phyloP scores from a whole-genome alignment of 352 stramenopile genomes.

The Phytophthora chlamydospora region DNA sequence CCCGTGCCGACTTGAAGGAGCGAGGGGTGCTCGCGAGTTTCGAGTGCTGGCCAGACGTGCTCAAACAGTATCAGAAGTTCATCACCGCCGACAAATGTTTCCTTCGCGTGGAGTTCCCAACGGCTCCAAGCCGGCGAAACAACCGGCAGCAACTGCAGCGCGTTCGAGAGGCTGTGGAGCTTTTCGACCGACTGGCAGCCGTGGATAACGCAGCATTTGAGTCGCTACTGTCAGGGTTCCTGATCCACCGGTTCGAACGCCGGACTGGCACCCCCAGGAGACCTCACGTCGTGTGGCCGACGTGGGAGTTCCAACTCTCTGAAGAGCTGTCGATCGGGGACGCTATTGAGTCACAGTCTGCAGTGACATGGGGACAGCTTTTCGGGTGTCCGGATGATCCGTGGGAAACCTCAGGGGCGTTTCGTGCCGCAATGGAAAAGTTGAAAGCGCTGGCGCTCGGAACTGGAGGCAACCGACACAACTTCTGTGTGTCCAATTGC shows the following conservation, averaged over 20 bases:
- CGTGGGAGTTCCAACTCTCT: not conserved
- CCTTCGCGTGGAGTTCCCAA: conserved; percentile 1
- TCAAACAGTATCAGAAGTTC: not conserved
- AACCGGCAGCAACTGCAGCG: not conserved
- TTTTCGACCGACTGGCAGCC: conserved; percentile 1
- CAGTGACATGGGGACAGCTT: not conserved
- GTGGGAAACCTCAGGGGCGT: not conserved
- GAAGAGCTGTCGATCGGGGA: not conserved
- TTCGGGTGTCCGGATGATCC: conserved; percentile 3
- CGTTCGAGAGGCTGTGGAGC: not conserved
- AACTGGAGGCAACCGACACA: conserved; percentile 2
- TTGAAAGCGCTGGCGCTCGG: not conserved
- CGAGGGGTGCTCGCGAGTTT: not conserved
- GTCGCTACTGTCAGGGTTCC: not conserved
- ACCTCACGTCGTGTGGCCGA: conserved; percentile 1
- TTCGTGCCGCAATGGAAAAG: not conserved
- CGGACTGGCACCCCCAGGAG: not conserved
- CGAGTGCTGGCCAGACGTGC: not conserved
- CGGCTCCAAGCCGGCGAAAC: not conserved
- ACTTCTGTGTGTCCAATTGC: not conserved
- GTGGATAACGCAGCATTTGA: conserved; percentile 1
- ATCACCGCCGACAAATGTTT: not conserved
- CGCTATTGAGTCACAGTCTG: not conserved
- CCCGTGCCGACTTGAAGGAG: too few relatives aligned
- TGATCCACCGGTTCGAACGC: not conserved